Conservation (phyloP, 140 eudicot genomes). For the Stevia rebaudiana region DNA sequence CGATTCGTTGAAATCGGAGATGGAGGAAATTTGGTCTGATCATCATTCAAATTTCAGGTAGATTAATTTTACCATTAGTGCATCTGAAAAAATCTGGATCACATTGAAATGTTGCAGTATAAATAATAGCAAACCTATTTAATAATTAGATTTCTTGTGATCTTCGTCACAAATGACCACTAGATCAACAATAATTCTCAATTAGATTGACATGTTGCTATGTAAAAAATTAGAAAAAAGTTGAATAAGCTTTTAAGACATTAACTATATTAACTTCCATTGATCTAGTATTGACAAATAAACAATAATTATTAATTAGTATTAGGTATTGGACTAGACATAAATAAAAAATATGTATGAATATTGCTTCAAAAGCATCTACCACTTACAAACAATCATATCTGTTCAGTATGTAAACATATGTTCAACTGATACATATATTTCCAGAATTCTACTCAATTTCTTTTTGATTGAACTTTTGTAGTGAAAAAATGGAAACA, state of each 20-base stretch:
- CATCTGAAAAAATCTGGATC: background rate
- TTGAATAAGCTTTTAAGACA: no score
- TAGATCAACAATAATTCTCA: background rate
- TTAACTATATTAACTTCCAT: no score
- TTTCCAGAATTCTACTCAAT: background rate
- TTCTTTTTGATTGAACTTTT: background rate
- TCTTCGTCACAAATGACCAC: no score
- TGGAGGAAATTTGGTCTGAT: slow-evolving; percentile 65
- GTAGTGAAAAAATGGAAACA: slow-evolving; percentile 54
- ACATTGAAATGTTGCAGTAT: no score
- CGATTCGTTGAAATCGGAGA: slow-evolving; percentile 37
- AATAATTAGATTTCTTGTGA: background rate
- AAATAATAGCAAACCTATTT: background rate
- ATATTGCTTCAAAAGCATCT: no score
- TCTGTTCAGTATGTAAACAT: background rate
- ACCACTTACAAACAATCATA: no score
- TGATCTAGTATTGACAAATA: no score
- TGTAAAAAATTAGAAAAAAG: background rate
- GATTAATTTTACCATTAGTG: background rate
- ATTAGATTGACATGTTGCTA: no score
- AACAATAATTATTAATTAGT: no score
- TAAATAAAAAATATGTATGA: no score
- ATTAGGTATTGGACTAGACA: no score
- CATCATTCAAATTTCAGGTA: slow-evolving; percentile 81
- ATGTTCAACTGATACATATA: background rate